These are phyloP conservation scores for Saccharomyces mikatae DNA, from an alignment of 805 yeast genomes.

Conservation along the genomic window DNA sequence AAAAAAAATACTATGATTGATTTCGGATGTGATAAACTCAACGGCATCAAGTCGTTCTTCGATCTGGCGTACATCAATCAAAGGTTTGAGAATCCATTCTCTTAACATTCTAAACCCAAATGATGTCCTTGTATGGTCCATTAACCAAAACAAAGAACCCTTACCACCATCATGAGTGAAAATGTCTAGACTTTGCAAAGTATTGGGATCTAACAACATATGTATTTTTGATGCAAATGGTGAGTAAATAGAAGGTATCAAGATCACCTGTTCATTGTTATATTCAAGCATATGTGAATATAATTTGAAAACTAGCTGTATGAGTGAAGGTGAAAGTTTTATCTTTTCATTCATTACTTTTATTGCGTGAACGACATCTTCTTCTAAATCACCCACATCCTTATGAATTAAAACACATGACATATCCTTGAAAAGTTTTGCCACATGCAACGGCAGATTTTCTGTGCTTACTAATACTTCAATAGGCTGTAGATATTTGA, in stretches of 20 bases:
- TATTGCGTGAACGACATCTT: slow-evolving; percentile 4
- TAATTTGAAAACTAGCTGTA: slow-evolving; percentile 35
- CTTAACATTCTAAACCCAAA: slow-evolving; percentile 64
- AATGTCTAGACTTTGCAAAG: slow-evolving; percentile 67
- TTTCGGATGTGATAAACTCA: slow-evolving; percentile 35
- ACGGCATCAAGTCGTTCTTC: slow-evolving; percentile 58
- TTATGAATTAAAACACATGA: slow-evolving; percentile 2
- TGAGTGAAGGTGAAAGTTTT: slow-evolving; percentile 15
- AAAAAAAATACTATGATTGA: slow-evolving; percentile 32
- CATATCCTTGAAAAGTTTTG: slow-evolving; percentile 26
- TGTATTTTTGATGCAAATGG: slow-evolving; percentile 37
- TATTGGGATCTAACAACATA: slow-evolving; percentile 54
- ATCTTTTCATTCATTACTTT: slow-evolving; percentile 26
- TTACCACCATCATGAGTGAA: slow-evolving; percentile 49
- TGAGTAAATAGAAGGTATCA: slow-evolving; percentile 41
- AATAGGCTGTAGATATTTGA: slow-evolving; percentile 66
- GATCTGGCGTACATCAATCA: slow-evolving; percentile 46
- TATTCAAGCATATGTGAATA: slow-evolving; percentile 55
- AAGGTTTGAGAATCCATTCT: slow-evolving; percentile 72
- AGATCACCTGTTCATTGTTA: slow-evolving; percentile 48
- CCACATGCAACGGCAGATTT: slow-evolving; percentile 21
- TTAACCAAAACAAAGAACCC: slow-evolving; percentile 73
- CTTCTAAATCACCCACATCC: slow-evolving; percentile 1
- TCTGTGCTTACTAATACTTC: slow-evolving; percentile 44
- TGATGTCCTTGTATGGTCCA: slow-evolving; percentile 72